Conservation (phyloP, 768 basidiomycete species). For the Boletus sp. region DNA sequence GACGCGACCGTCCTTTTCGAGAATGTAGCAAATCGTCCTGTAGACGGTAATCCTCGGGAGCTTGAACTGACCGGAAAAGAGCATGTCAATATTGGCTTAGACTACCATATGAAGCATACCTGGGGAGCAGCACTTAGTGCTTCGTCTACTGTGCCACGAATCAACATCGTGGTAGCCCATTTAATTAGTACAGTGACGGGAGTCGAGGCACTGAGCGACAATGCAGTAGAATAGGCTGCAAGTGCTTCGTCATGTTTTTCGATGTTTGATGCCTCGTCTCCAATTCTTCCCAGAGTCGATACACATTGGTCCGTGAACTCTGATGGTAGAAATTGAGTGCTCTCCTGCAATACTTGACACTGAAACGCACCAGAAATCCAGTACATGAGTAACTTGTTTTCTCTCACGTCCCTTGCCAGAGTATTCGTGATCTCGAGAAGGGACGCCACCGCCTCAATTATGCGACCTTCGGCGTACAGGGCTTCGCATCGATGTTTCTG, state of each 20-base stretch:
- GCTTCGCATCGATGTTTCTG: conserved; percentile 6
- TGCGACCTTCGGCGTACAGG: background rate
- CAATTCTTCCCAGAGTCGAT: background rate
- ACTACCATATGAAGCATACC: background rate
- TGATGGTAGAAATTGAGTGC: background rate
- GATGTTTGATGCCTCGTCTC: background rate
- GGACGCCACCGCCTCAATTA: background rate
- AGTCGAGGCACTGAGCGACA: background rate
- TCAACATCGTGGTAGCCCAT: background rate
- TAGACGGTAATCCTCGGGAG: background rate
- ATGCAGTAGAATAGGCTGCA: background rate
- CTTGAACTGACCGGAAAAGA: background rate
- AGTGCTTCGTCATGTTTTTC: background rate
- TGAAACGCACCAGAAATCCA: conserved; percentile 6
- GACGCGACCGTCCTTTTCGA: background rate
- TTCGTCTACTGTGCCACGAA: background rate
- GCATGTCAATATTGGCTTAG: no score
- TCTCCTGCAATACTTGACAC: accelerated
- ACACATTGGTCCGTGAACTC: conserved; percentile 4
- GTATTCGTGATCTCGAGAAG: background rate
- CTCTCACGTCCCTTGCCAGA: background rate
- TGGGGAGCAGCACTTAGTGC: background rate
- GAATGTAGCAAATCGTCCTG: background rate
- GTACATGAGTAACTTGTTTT: background rate
- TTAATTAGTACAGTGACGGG: background rate